These are phyloP conservation scores for Anthostomella pinea DNA, from an alignment of 2,329 filamentous ascomycete species.

Conservation along the genomic window DNA sequence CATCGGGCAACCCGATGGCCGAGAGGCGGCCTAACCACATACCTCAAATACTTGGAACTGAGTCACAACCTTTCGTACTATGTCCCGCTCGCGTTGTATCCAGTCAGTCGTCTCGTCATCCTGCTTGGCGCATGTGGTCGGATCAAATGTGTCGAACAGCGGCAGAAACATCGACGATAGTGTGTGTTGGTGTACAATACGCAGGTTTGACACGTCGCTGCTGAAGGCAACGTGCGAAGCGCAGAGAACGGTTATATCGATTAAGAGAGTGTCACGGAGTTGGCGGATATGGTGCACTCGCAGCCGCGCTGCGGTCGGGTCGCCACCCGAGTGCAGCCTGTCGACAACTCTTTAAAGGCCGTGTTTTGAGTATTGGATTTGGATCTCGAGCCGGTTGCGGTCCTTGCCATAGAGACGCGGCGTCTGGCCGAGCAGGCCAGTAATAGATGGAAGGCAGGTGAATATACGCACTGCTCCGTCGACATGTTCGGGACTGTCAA, in stretches of 20 bases:
- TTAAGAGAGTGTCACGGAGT: conserved; percentile 1
- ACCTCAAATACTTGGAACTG: too few species aligned
- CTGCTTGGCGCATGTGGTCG: not conserved
- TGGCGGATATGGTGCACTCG: conserved; percentile 1
- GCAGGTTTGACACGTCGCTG: not conserved
- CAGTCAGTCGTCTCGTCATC: conserved; percentile 1
- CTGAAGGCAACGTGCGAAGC: conserved; percentile 3
- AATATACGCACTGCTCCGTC: not conserved
- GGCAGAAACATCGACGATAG: not conserved
- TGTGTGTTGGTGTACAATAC: not conserved
- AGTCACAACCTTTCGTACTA: too few species aligned
- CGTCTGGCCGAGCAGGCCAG: not conserved
- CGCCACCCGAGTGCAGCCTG: not conserved
- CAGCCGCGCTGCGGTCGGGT: not conserved
- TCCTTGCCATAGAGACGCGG: not conserved
- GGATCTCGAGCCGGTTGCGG: not conserved
- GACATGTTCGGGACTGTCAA: not conserved
- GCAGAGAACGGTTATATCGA: conserved; percentile 4
- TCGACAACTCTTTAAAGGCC: conserved; percentile 1
- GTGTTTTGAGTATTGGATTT: not conserved
- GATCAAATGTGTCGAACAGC: conserved; percentile 2
- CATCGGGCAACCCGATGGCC: too few species aligned
- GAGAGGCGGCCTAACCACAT: too few species aligned
- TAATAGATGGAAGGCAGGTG: conserved; percentile 1
- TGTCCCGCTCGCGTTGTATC: not conserved